These are phyloP conservation scores for Lepraria neglecta DNA, from an alignment of 495 filamentous ascomycete genomes.

Conservation along the genomic window DNA sequence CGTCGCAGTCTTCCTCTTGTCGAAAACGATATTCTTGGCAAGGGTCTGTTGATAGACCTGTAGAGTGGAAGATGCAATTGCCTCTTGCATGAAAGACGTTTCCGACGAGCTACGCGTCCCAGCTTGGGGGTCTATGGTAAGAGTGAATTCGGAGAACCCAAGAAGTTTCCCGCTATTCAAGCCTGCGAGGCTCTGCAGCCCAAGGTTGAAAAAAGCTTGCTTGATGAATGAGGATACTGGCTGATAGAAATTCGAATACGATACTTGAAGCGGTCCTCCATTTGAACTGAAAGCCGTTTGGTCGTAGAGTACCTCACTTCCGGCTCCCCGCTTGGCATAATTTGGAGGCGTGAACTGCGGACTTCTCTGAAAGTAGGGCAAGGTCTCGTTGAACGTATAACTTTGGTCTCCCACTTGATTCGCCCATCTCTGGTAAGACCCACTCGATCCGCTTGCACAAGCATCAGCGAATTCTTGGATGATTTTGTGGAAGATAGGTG, in stretches of 20 bases:
- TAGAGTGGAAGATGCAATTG: not conserved
- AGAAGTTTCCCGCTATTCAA: constrained; percentile 35
- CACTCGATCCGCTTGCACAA: too few species aligned
- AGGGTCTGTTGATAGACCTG: constrained; percentile 37
- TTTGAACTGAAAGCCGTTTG: not conserved
- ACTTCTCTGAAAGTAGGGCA: too few species aligned
- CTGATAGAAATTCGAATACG: constrained; percentile 11
- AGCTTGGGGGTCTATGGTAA: not conserved
- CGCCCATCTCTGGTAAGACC: too few species aligned
- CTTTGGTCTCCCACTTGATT: too few species aligned
- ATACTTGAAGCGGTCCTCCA: constrained; percentile 17
- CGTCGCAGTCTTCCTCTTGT: constrained; percentile 39
- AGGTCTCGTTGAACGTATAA: too few species aligned
- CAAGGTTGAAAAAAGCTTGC: constrained; percentile 33
- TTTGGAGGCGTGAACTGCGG: too few species aligned
- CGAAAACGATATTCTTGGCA: constrained; percentile 42
- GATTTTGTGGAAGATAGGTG: not conserved
- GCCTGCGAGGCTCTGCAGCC: constrained; percentile 28
- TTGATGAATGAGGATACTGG: constrained; percentile 29
- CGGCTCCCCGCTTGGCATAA: too few species aligned
- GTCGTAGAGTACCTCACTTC: constrained; percentile 3
- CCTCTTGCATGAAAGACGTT: not conserved
- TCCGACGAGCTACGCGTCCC: not conserved
- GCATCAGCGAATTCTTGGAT: not conserved
- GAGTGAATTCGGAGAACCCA: constrained; percentile 14